These are phyloP conservation scores for Candida sp. DNA, from an alignment of 1,139 yeast genomes.

Conservation along the genomic window DNA sequence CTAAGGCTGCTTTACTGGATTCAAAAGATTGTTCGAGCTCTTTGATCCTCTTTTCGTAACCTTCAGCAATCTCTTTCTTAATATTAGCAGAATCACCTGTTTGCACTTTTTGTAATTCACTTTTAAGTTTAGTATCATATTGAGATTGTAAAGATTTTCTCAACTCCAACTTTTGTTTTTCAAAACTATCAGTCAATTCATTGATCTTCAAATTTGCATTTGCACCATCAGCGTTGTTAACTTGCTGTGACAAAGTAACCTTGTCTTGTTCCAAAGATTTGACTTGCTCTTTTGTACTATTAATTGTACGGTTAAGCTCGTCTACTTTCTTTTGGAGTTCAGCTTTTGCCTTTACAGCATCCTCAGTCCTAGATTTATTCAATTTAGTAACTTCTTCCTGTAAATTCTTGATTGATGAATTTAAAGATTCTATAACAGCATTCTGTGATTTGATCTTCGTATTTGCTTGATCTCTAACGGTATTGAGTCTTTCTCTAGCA, in stretches of 20 bases:
- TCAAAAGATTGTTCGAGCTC: conserved; percentile 18
- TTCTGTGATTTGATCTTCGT: conserved; percentile 17
- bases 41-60: conserved; percentile 12
- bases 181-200: conserved; percentile 13
- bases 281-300: conserved; percentile 2
- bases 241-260: conserved; percentile 5
- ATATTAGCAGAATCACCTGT: conserved; percentile 3
- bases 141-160: conserved; percentile 8
- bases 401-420: conserved; percentile 19
- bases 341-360: conserved; percentile 6
- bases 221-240: background rate
- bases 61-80: conserved; percentile 12
- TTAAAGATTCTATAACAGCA: conserved; percentile 19
- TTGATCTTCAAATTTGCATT: conserved; percentile 4
- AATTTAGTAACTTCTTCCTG: conserved; percentile 17
- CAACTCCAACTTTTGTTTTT: conserved; percentile 14
- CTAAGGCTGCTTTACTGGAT: conserved; percentile 15
- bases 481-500: conserved; percentile 20
- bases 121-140: conserved; percentile 11
- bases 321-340: conserved; percentile 9
- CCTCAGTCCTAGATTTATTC: conserved; percentile 10
- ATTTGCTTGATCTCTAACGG: conserved; percentile 19
- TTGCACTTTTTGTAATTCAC: conserved; percentile 11
- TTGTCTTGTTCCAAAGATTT: conserved; percentile 8
- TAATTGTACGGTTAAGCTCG: conserved; percentile 4